Base-by-base conservation (phyloP, 2,329 filamentous ascomycete genomes). In the Talaromyces sp. region DNA sequence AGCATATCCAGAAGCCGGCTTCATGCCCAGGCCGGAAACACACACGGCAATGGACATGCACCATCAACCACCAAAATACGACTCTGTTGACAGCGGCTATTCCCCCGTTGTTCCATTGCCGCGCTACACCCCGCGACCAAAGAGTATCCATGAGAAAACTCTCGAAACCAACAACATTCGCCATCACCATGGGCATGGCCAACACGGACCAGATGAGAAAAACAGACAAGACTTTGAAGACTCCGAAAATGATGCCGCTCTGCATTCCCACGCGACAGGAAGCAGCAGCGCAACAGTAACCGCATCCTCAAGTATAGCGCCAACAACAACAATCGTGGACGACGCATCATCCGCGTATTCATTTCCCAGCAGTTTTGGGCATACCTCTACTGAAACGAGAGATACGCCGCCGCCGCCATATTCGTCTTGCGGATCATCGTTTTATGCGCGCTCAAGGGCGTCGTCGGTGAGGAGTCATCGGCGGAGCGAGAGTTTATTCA, bases 361-460 rank as follows among this genome's bases (percentile, higher is more conserved):
- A 10, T 77, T 78, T 61, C 77, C 77, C 2, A 80, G 78, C 68
- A 80, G 77, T 60, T 79, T 78, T 67, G 78, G 78, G 7, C 79
- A 80, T 64, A 80, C 78, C 3, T 80, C 78, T 0, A 80, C 78
- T 3, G 78, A 78, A 9, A 80, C 78, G 5, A 69, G 76, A 16
- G 78, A 80, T 41, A 80, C 78, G 0, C 78, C 77, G 1, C 78
- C 78, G 3, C 78, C 78, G 35, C 76, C 78, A 9, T 80, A 80
- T 61, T 80, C 78, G 2, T 71, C 75, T 2, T 71, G 71, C 31
- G 71, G 68, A 2, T 74, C 74, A 47, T 67, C 73, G 14, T 66
- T 71, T 22, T 73, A 73, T 16, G 75, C 76, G 2, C 70, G 73
- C 52, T 73, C 75, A 10, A 73, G 75, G 62, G 77, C 76, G 37